Base-by-base conservation (phyloP, 371 early-diverging fungal species). In the Mucor plumbeus region DNA sequence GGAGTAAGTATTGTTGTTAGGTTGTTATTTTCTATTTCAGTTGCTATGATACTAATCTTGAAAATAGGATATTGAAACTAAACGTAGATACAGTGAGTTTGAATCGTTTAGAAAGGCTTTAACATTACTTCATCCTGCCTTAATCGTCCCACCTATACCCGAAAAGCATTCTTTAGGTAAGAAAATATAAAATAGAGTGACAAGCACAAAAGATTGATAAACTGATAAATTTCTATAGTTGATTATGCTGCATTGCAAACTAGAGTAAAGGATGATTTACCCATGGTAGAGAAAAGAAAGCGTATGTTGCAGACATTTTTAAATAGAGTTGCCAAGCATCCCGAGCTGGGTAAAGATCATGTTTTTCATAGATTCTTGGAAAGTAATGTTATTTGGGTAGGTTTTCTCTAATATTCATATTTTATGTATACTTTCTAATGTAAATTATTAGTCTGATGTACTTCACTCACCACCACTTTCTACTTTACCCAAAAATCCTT, bases 271-370 rank as follows among this genome's bases (percentile, higher is more conserved):
- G 93, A 97, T 75, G 97, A 99, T 74, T 85, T 92, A 26, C 78
- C 85, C 34, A 91, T 95, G 71, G 90, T 98, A 15, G 94, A 95
- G 63, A 86, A 91, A 44, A 89, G 99, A 67, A 95, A 96, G 79
- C 88, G 96, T n/a, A 90, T 94, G 94, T 83, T 99, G 38, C 93
- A 95, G 79, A 87, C 90, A 11, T 99, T 99, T 70, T 77, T 99
- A 69, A 95, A 96, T 73, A 88, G 97, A 59, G 75, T 97, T 35
- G 92, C 89, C 5, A 88, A 83, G 65, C 97, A 99, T 80, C 95
- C 95, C 39, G 89, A 93, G 60, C 72, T 99, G 43, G 85, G 91
- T 8, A 80, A 85, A 67, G 95, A 94, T 50, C 97, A 97, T 76
- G 85, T 95, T 31, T 91, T 97, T 70, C 99, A 98, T 77, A 88